phyloP scores from a whole-genome alignment of 73 alveolate species.

The Symbiodinium natans region DNA sequence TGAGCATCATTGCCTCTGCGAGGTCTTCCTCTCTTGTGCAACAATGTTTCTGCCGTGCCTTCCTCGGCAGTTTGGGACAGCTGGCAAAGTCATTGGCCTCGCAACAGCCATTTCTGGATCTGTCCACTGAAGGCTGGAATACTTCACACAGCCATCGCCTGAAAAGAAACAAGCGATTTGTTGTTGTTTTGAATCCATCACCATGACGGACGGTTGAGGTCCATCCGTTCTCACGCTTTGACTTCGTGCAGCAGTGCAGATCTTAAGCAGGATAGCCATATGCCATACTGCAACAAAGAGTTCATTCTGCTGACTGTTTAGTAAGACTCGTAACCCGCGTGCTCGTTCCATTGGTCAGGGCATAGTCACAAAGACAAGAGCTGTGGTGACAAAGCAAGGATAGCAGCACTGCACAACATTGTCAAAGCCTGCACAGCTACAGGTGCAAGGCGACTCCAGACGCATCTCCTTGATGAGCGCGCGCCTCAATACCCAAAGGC shows the following conservation, averaged over 20 bases:
- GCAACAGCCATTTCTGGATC: background rate
- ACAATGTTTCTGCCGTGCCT: constrained; percentile 74
- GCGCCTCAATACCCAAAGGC: too few relatives aligned
- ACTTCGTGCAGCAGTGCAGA: background rate
- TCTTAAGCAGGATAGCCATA: background rate
- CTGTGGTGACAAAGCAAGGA: too few relatives aligned
- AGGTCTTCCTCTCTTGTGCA: constrained; percentile 78
- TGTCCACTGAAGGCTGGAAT: background rate
- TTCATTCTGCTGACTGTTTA: too few relatives aligned
- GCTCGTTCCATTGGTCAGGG: too few relatives aligned
- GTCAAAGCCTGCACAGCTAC: background rate
- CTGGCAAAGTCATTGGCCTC: too few relatives aligned
- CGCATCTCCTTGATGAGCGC: background rate
- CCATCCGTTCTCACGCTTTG: constrained; percentile 8
- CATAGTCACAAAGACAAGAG: too few relatives aligned
- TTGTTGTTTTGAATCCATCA: background rate
- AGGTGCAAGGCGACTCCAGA: background rate
- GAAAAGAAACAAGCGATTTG: background rate
- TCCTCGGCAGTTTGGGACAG: background rate
- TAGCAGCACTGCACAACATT: too few relatives aligned
- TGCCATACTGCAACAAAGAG: background rate
- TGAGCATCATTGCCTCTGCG: background rate
- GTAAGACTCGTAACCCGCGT: too few relatives aligned
- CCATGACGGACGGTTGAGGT: too few relatives aligned
- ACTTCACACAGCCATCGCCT: background rate